Conservation (phyloP, 2,329 filamentous ascomycete species). For the Stagonosporopsis cucurbitacearum region DNA sequence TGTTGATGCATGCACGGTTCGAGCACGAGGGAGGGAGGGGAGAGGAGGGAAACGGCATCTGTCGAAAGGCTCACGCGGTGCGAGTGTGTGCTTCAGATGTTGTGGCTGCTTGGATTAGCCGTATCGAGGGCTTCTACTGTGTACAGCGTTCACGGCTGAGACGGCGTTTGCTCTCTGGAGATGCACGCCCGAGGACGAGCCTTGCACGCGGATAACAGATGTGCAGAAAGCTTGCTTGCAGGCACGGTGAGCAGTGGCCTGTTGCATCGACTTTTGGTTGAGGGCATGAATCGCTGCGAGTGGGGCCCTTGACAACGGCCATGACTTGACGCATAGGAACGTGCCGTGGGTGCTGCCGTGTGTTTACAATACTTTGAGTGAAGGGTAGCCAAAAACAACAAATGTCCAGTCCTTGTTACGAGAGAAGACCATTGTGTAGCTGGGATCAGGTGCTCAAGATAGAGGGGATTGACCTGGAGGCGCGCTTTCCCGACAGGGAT, state of each 20-base stretch:
- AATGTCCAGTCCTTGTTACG: not conserved
- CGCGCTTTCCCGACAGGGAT: slow-evolving; percentile 5
- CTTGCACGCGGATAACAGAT: slow-evolving; percentile 6
- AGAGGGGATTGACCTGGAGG: not conserved
- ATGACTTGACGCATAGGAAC: not conserved
- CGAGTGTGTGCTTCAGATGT: not conserved
- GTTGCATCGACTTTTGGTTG: slow-evolving; percentile 7
- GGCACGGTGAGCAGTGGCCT: slow-evolving; percentile 1
- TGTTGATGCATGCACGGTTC: not conserved
- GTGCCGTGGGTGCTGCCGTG: slow-evolving; percentile 4
- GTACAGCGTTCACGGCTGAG: slow-evolving; percentile 7
- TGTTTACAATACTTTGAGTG: slow-evolving; percentile 1
- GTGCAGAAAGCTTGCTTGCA: slow-evolving; percentile 3
- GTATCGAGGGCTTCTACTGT: slow-evolving; percentile 1
- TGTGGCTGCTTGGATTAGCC: slow-evolving; percentile 9
- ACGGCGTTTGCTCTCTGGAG: not conserved
- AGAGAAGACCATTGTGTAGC: slow-evolving; percentile 1
- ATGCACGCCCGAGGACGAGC: slow-evolving; percentile 6
- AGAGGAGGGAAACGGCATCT: not conserved
- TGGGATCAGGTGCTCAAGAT: slow-evolving; percentile 1
- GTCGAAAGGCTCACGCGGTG: not conserved
- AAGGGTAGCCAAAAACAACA: slow-evolving; percentile 7
- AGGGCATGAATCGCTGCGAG: slow-evolving; percentile 16
- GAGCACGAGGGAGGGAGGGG: not conserved
- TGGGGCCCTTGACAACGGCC: slow-evolving; percentile 14